A percentile compares a stretch with the other conserved stretches of the same genome.
Evolutionary conservation across 192 early-diverging fungal species (phyloP).

Genomic region (Podila horticola): DNA sequence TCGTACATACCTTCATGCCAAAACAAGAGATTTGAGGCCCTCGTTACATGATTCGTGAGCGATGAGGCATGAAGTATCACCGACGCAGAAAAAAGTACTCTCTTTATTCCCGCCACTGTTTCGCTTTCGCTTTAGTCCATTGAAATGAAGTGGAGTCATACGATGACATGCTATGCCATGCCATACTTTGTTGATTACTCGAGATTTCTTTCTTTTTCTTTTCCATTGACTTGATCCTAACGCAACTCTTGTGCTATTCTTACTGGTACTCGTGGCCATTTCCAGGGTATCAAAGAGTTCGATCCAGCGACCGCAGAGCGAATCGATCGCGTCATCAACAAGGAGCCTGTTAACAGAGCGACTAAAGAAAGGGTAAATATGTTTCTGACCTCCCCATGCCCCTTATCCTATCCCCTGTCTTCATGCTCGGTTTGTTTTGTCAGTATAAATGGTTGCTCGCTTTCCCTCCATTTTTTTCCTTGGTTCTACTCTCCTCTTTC

Average conservation of each 20-base stretch:
- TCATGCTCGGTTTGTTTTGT: too few relatives aligned
- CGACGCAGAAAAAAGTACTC: background rate
- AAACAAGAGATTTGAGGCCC: background rate
- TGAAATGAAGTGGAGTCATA: too few relatives aligned
- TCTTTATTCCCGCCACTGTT: background rate
- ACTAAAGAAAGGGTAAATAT: slow-evolving; percentile 40
- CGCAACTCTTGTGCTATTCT: background rate
- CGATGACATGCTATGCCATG: too few relatives aligned
- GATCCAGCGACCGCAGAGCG: slow-evolving; percentile 37
- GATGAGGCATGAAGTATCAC: background rate
- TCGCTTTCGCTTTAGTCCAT: too few relatives aligned
- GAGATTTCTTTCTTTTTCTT: background rate
- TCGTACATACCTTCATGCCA: background rate
- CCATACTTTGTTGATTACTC: background rate
- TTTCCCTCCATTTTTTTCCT: background rate
- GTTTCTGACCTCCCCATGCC: background rate
- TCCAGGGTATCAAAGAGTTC: slow-evolving; percentile 33
- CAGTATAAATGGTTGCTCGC: too few relatives aligned
- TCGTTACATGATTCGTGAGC: background rate
- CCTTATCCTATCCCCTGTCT: background rate
- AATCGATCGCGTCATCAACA: slow-evolving; percentile 50
- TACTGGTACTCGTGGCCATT: background rate
- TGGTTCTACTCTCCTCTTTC: background rate
- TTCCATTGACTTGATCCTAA: background rate
- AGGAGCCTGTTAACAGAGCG: slow-evolving; percentile 26